Base-by-base conservation (phyloP, 495 filamentous ascomycete genomes). In the Neurospora sp. region DNA sequence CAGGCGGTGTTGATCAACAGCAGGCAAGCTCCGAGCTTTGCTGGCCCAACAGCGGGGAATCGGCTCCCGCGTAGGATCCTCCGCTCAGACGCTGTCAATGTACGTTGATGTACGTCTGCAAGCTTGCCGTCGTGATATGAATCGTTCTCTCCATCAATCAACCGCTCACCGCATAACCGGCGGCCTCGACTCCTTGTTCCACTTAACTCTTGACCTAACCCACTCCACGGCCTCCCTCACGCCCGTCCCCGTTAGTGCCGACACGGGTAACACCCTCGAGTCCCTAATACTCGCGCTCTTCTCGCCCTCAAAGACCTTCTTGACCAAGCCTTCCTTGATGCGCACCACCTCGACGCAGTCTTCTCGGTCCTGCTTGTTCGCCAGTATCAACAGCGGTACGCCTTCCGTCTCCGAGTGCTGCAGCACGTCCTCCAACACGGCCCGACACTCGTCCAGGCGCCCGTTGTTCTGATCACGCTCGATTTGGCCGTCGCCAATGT, bases 351-450 rank as follows among this genome's bases (percentile, higher is more conserved):
- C 96, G 65, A 98, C 92, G 76, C 95, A 97, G 80, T 98, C 96
- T 79, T 99, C 96, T 3, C 95, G 85, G 81, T 99, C 96, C 81
- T 99, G 96, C 80, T 99, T 99, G 79, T 99, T 99, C 48, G 96
- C 96, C 74, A 99, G 82, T 65, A 99, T 93, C 45, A 99, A 83
- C 75, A 99, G 86, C 37, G 96, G 96, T 71, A 99, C 93, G 4
- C 94, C 94, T 69, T 92, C 92, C 16, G 95, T 93, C 76, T 96
- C 93, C 40, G 90, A 86, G 81, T 92, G 87, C 81, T 93, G 89
- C 76, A 99, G 85, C 45, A 98, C 94, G 76, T 90, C 87, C 80
- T 97, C 94, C 10, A 98, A 84, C 68, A 98, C 94, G 72, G 93
- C 84, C n/a, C 90, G 86, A 78, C 94, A 97, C 82, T 97, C 94